Conservation (phyloP, 495 filamentous ascomycete species). For the Parathielavia appendiculata region DNA sequence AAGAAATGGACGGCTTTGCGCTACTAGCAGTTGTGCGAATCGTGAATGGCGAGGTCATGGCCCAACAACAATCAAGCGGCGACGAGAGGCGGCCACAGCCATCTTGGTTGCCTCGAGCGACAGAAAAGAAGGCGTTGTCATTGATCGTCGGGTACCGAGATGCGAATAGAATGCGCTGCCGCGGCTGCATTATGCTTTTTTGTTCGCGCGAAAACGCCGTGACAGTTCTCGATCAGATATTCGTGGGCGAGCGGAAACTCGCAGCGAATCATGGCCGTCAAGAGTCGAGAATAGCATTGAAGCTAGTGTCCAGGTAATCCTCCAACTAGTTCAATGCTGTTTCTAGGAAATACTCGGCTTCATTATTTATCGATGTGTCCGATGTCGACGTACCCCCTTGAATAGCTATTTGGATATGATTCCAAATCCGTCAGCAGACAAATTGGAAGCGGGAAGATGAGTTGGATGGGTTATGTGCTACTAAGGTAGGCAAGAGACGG, state of each 20-base stretch:
- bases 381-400: background rate
- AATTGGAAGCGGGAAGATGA: conserved; percentile 6
- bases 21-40: conserved; percentile 11
- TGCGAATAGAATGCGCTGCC: conserved; percentile 20
- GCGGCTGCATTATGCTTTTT: conserved; percentile 18
- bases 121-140: background rate
- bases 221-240: background rate
- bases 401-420: background rate
- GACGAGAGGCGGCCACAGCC: conserved; percentile 12
- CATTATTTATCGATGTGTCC: conserved; percentile 16
- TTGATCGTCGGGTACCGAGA: conserved; percentile 22
- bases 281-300: conserved; percentile 27
- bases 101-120: conserved; percentile 5
- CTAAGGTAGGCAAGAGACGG: background rate
- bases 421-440: conserved; percentile 6
- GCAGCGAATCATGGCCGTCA: conserved; percentile 20
- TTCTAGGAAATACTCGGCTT: conserved; percentile 15
- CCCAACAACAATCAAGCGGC: background rate
- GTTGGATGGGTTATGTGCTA: background rate
- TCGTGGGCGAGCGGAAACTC: conserved; percentile 20
- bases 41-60: background rate
- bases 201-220: background rate
- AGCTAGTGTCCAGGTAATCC: conserved; percentile 19
- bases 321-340: conserved; percentile 20
- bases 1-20: conserved; percentile 20